phyloP scores from a whole-genome alignment of 177 flowering plant species.

The Vitis hybrid region DNA sequence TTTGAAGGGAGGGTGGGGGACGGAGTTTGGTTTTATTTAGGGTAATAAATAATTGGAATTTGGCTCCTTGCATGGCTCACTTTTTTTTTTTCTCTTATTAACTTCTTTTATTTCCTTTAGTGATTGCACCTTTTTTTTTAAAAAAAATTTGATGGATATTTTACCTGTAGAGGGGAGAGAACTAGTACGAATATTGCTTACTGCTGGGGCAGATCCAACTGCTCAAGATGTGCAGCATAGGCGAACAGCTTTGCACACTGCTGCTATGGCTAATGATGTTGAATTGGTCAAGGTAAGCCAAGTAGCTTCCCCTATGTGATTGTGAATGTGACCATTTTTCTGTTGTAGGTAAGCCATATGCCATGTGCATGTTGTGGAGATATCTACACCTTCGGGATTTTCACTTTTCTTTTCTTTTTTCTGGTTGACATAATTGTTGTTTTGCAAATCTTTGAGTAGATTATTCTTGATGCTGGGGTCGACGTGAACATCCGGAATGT shows the following conservation, averaged over 20 bases:
- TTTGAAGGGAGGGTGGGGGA: too few species aligned
- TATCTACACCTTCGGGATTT: not conserved
- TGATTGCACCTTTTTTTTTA: not conserved
- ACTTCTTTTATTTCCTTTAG: slow-evolving; percentile 4
- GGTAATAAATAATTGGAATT: not conserved
- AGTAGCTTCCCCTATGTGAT: not conserved
- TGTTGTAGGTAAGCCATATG: not conserved
- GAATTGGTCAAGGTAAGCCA: slow-evolving; percentile 78
- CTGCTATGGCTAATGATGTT: slow-evolving; percentile 92
- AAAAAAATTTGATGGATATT: not conserved
- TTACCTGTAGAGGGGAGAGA: slow-evolving; percentile 77
- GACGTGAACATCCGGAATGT: slow-evolving; percentile 84
- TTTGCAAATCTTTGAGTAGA: slow-evolving; percentile 35
- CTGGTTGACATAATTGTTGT: not conserved
- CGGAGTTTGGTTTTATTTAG: not conserved
- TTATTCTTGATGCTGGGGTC: slow-evolving; percentile 92
- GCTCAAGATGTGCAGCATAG: slow-evolving; percentile 82
- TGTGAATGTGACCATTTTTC: not conserved
- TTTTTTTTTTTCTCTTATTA: not conserved
- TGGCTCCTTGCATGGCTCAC: too few species aligned
- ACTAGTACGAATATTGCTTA: slow-evolving; percentile 74
- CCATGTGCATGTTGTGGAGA: not conserved
- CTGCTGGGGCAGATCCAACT: slow-evolving; percentile 92
- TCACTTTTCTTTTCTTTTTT: not conserved
- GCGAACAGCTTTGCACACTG: slow-evolving; percentile 87